Conservation (phyloP, 2,329 filamentous ascomycete genomes). For the Colletotrichum falcatum region DNA sequence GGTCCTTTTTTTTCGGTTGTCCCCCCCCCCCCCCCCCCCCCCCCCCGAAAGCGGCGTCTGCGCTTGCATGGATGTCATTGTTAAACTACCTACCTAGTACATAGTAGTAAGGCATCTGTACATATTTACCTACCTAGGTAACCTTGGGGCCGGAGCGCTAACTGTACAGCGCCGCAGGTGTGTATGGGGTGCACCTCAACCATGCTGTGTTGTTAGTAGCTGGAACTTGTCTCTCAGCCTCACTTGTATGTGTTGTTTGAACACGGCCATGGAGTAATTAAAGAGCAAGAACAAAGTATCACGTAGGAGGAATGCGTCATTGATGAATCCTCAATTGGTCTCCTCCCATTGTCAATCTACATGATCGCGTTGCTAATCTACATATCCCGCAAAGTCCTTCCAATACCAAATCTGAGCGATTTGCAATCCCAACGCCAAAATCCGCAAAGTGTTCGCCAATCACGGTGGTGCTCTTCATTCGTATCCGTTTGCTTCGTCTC, state of each 20-base stretch:
- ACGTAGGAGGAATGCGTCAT: not conserved
- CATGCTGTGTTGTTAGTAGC: too few relatives aligned
- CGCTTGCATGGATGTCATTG: constrained; percentile 8
- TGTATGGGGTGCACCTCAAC: not conserved
- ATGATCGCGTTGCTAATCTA: constrained; percentile 31
- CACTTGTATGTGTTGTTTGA: not conserved
- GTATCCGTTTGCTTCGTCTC: not conserved
- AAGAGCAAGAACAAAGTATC: not conserved
- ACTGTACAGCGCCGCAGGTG: not conserved
- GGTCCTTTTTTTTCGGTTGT: not conserved
- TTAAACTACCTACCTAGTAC: not conserved
- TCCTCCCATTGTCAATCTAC: constrained; percentile 32
- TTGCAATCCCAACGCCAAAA: constrained; percentile 29
- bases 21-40: not conserved
- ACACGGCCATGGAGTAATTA: not conserved
- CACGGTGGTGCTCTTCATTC: constrained; percentile 1
- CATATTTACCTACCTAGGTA: too few relatives aligned
- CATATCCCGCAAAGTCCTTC: constrained; percentile 13
- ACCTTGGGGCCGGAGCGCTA: not conserved
- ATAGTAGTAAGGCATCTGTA: too few relatives aligned
- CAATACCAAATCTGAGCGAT: not conserved
- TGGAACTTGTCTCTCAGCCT: not conserved
- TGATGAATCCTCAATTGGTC: not conserved
- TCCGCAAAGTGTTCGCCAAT: constrained; percentile 19
- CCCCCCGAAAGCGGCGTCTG: constrained; percentile 16